Evolutionary conservation across 2,329 filamentous ascomycete genomes (phyloP).

Genomic region (Ophiostoma perfectum): DNA sequence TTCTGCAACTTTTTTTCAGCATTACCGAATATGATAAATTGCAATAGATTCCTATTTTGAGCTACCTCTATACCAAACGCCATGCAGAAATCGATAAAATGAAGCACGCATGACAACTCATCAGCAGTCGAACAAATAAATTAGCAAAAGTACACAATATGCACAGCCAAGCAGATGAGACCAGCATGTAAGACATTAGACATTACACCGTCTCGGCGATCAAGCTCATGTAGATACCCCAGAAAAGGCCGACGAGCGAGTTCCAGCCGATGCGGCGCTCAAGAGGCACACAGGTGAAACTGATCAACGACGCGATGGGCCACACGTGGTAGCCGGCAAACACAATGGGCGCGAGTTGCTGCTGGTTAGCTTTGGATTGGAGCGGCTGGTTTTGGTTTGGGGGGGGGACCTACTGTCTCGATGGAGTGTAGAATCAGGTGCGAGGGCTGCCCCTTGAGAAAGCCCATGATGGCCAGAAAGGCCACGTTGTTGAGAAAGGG

Average conservation of each 20-base stretch:
- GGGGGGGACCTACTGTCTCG: conserved; percentile 29
- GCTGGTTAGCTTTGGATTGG: not conserved
- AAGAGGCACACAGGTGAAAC: conserved; percentile 46
- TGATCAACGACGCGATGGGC: conserved; percentile 48
- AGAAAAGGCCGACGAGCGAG: conserved; percentile 44
- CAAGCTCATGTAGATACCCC: conserved; percentile 49
- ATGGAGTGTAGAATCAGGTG: conserved; percentile 39
- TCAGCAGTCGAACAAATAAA: not conserved
- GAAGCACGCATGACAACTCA: not conserved
- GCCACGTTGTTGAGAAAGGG: conserved; percentile 44
- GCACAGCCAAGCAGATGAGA: too few species aligned
- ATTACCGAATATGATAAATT: not conserved
- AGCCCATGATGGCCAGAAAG: conserved; percentile 45
- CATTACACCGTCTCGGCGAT: conserved; percentile 40
- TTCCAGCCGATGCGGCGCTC: conserved; percentile 46
- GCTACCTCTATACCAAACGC: not conserved
- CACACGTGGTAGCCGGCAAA: conserved; percentile 48
- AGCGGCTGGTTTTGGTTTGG: not conserved
- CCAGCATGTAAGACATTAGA: not conserved
- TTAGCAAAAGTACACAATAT: not conserved
- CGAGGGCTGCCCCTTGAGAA: conserved; percentile 39
- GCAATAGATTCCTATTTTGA: not conserved
- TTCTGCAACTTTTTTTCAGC: too few species aligned
- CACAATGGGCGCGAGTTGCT: conserved; percentile 44
- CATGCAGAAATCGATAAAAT: not conserved